A percentile compares a stretch with the other conserved stretches of the same genome.
Conservation (phyloP, 108 stramenopile species). For the Skeletonema marinoi region DNA sequence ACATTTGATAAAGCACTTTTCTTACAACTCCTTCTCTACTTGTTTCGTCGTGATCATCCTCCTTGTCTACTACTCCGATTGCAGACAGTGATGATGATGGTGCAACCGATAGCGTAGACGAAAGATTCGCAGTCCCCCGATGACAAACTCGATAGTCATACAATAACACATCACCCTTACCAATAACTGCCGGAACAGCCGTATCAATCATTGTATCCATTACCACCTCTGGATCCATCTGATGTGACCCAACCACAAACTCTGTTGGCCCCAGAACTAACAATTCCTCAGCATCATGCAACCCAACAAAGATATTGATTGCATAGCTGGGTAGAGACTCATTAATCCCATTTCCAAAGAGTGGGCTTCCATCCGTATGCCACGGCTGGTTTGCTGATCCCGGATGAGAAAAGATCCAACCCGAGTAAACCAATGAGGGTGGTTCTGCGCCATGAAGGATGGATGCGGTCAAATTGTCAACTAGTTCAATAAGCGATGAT, state of each 20-base stretch:
- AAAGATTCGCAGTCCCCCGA: slow-evolving; percentile 50
- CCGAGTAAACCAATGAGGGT: slow-evolving; percentile 48
- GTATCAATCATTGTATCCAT: not conserved
- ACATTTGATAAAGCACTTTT: slow-evolving; percentile 57
- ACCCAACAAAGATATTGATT: slow-evolving; percentile 57
- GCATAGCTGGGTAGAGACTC: slow-evolving; percentile 50
- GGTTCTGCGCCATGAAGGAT: slow-evolving; percentile 10
- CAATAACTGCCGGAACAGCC: slow-evolving; percentile 38
- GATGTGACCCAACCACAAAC: slow-evolving; percentile 44
- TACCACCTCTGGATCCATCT: not conserved
- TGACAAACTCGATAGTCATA: slow-evolving; percentile 69
- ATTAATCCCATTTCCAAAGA: slow-evolving; percentile 29
- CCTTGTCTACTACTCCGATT: not conserved
- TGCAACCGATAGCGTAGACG: not conserved
- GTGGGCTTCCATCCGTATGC: slow-evolving; percentile 58
- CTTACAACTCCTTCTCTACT: slow-evolving; percentile 2
- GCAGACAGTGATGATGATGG: not conserved
- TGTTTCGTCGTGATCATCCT: not conserved
- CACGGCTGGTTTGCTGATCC: slow-evolving; percentile 56
- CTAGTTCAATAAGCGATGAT: not conserved
- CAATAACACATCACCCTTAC: slow-evolving; percentile 52
- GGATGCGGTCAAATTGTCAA: slow-evolving; percentile 23
- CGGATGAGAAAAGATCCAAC: slow-evolving; percentile 52
- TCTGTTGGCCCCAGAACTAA: slow-evolving; percentile 57
- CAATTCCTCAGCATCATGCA: slow-evolving; percentile 34